Evolutionary conservation across 768 basidiomycete species (phyloP).

Genomic region (Russula sp.): DNA sequence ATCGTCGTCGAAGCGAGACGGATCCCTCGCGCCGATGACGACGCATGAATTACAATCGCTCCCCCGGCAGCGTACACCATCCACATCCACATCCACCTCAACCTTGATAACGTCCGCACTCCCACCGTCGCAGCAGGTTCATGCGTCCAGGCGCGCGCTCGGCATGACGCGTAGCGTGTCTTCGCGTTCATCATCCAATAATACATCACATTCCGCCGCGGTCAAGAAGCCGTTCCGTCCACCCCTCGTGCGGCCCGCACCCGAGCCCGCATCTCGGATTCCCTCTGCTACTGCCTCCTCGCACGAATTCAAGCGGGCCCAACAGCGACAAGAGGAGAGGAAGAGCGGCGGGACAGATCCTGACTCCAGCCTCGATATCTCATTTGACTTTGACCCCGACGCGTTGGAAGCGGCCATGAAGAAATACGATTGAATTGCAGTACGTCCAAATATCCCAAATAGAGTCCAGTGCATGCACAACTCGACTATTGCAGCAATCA

Average conservation of each 20-base stretch:
- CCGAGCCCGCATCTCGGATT: background rate
- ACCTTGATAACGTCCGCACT: background rate
- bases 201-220: background rate
- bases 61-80: background rate
- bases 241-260: background rate
- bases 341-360: background rate
- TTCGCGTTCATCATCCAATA: background rate
- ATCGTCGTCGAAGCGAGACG: background rate
- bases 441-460: background rate
- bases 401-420: constrained; percentile 14
- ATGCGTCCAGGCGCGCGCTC: background rate
- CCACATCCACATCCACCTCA: background rate
- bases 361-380: constrained; percentile 14
- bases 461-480: background rate
- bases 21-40: background rate
- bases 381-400: constrained; percentile 16
- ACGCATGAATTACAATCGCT: background rate
- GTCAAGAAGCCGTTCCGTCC: constrained; percentile 15
- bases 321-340: background rate
- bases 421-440: constrained; percentile 1
- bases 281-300: background rate
- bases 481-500: background rate
- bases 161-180: constrained; percentile 8
- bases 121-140: background rate
- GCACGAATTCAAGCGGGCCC: background rate